These are phyloP conservation scores for Dryadomyces sulphureus DNA, from an alignment of 2,329 filamentous ascomycete species.

Conservation along the genomic window DNA sequence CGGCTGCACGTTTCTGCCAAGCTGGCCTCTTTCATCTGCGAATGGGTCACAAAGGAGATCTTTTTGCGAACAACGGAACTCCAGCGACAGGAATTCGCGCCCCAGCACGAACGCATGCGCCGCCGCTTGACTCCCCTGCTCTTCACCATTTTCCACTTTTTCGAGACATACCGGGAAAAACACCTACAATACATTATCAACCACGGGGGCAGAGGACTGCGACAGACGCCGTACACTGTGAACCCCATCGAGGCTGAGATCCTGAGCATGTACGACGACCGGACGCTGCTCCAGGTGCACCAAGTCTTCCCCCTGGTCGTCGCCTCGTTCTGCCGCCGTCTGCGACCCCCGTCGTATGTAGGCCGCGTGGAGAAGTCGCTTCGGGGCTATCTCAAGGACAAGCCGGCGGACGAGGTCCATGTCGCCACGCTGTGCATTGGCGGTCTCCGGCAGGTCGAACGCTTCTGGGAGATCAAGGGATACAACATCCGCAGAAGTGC, in stretches of 20 bases:
- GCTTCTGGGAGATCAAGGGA: constrained; percentile 51
- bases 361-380: constrained; percentile 47
- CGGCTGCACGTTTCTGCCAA: constrained; percentile 50
- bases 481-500: constrained; percentile 44
- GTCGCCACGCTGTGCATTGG: constrained; percentile 45
- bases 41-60: constrained; percentile 51
- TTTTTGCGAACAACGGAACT: constrained; percentile 43
- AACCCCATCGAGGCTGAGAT: constrained; percentile 49
- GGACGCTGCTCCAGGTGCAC: constrained; percentile 46
- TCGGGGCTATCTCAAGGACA: constrained; percentile 48
- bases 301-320: constrained; percentile 50
- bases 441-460: constrained; percentile 46
- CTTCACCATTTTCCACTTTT: constrained; percentile 54
- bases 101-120: constrained; percentile 48
- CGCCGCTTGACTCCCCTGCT: constrained; percentile 47
- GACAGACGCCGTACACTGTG: constrained; percentile 37
- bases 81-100: constrained; percentile 41
- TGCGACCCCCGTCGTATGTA: constrained; percentile 50
- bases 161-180: constrained; percentile 46
- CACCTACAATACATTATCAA: constrained; percentile 41
- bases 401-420: constrained; percentile 47
- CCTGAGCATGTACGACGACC: constrained; percentile 50
- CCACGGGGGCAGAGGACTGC: constrained; percentile 35
- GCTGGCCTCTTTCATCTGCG: constrained; percentile 44
- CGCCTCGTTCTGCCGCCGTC: constrained; percentile 46